Conservation (phyloP, 306 rosid genomes). For the Acacia confusa region DNA sequence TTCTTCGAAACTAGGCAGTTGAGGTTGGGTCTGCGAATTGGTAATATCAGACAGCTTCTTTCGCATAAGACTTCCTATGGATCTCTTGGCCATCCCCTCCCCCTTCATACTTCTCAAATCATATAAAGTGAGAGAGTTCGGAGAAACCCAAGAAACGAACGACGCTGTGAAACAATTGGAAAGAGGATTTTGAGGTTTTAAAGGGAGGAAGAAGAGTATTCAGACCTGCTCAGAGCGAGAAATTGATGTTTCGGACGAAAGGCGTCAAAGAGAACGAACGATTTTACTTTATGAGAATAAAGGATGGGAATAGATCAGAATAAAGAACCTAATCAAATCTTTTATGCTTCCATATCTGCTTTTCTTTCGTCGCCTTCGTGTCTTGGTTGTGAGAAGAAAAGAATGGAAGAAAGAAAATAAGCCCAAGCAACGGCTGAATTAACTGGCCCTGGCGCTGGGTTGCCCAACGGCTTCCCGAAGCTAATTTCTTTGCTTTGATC, state of each 20-base stretch:
- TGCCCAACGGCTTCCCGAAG: slow-evolving; percentile 55
- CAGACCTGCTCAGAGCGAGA: not conserved
- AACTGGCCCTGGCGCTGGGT: slow-evolving; percentile 2
- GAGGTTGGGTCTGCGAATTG: slow-evolving; percentile 40
- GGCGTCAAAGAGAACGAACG: not conserved
- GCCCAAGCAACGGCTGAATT: not conserved
- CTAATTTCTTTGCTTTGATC: not conserved
- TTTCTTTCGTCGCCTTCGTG: not conserved
- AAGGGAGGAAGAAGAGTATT: not conserved
- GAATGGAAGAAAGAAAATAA: slow-evolving; percentile 1
- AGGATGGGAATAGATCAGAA: slow-evolving; percentile 4
- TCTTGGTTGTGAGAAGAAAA: not conserved
- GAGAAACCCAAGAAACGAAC: slow-evolving; percentile 5
- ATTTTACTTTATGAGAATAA: not conserved
- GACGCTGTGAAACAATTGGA: not conserved
- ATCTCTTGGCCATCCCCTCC: slow-evolving; percentile 44
- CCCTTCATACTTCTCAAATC: not conserved
- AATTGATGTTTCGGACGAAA: not conserved
- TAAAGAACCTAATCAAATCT: not conserved
- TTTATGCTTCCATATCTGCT: not conserved
- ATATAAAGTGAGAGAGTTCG: not conserved
- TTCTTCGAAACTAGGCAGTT: slow-evolving; percentile 27
- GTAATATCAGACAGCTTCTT: slow-evolving; percentile 67
- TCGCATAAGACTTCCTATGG: slow-evolving; percentile 47
- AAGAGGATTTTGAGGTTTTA: not conserved